Conservation (phyloP, 2,329 filamentous ascomycete species). For the Penicillium griseofulvum region DNA sequence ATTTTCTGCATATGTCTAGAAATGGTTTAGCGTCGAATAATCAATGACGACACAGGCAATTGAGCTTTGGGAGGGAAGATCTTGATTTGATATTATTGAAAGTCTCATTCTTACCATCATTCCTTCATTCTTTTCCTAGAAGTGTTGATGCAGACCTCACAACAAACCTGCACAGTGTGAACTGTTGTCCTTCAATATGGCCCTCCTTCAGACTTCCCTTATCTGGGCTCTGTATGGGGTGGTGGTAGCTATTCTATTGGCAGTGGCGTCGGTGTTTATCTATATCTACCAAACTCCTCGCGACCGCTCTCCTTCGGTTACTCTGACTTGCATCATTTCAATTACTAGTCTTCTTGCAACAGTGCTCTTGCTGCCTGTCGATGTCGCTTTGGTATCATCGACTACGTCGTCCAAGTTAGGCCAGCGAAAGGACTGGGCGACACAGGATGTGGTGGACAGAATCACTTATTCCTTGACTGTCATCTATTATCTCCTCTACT, state of each 20-base stretch:
- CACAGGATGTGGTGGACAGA: slow-evolving; percentile 70
- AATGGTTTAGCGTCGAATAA: neutral
- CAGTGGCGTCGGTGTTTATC: slow-evolving; percentile 78
- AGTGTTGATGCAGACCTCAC: neutral
- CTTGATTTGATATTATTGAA: neutral
- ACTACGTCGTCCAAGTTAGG: slow-evolving; percentile 74
- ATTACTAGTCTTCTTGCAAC: slow-evolving; percentile 86
- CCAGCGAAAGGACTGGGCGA: slow-evolving; percentile 92
- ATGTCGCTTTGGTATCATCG: slow-evolving; percentile 90
- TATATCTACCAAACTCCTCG: slow-evolving; percentile 87
- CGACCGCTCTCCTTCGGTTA: slow-evolving; percentile 80
- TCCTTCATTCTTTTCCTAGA: neutral
- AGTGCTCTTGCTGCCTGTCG: slow-evolving; percentile 86
- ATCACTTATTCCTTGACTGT: slow-evolving; percentile 80
- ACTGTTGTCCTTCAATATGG: slow-evolving; percentile 46
- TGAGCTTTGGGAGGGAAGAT: neutral
- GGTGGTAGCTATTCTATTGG: slow-evolving; percentile 71
- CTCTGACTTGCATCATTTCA: slow-evolving; percentile 79
- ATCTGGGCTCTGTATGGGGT: slow-evolving; percentile 95
- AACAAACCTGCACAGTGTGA: slow-evolving; percentile 13
- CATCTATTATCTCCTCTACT: slow-evolving; percentile 91
- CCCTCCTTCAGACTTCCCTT: slow-evolving; percentile 77
- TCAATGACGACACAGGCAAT: slow-evolving; percentile 10
- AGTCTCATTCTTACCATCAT: neutral
- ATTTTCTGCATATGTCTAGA: neutral